Conservation (phyloP, 306 rosid genomes). For the Datisca glomerata region DNA sequence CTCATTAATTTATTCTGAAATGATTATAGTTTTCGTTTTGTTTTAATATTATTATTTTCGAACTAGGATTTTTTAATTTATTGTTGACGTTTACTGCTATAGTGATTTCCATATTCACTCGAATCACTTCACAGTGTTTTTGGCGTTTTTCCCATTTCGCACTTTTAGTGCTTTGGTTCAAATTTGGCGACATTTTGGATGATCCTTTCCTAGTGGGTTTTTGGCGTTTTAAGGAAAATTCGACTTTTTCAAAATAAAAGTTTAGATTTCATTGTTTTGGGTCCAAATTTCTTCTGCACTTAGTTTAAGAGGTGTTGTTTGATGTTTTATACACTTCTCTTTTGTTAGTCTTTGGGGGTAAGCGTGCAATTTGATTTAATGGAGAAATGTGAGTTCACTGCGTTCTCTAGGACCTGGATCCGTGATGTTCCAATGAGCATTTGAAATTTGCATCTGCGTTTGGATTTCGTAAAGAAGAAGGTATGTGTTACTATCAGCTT, state of each 20-base stretch:
- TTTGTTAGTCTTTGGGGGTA: constrained; percentile 68
- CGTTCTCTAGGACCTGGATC: constrained; percentile 34
- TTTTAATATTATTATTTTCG: too few species aligned
- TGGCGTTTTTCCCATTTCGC: constrained; percentile 20
- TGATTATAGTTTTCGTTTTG: too few species aligned
- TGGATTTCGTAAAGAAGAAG: constrained; percentile 24
- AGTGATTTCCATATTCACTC: constrained; percentile 10
- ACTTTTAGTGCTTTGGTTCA: constrained; percentile 22
- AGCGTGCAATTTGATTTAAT: too few species aligned
- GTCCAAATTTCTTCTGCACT: constrained; percentile 28
- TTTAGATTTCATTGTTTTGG: not conserved
- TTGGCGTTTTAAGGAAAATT: constrained; percentile 15
- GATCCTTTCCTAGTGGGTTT: constrained; percentile 11
- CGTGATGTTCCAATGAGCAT: constrained; percentile 17
- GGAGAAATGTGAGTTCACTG: constrained; percentile 30
- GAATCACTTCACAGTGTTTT: too few species aligned
- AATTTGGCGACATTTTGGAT: constrained; percentile 13
- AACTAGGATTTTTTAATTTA: constrained; percentile 4
- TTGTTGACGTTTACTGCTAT: constrained; percentile 6
- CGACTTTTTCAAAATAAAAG: not conserved
- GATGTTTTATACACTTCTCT: constrained; percentile 39
- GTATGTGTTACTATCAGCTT: constrained; percentile 20
- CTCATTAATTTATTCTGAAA: not conserved
- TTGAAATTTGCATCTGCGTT: constrained; percentile 16
- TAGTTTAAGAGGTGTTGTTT: constrained; percentile 27